phyloP scores from a whole-genome alignment of 495 filamentous ascomycete genomes.

The Hypoxylon fuscum region DNA sequence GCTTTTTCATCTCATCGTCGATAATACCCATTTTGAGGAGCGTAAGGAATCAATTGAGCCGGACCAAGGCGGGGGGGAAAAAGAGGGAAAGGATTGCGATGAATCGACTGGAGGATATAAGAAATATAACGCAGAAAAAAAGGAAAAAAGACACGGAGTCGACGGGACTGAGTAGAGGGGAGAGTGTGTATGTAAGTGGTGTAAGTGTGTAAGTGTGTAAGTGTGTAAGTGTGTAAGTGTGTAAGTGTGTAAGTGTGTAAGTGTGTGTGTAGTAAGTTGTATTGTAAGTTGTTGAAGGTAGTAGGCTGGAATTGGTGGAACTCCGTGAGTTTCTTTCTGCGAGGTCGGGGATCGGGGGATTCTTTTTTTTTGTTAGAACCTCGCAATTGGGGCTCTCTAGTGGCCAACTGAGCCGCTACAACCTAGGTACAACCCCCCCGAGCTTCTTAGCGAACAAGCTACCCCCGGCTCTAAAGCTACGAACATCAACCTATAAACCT shows the following conservation, averaged over 20 bases:
- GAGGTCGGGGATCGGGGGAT: slow-evolving; percentile 37
- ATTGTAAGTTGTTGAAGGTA: background rate
- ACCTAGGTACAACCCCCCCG: background rate
- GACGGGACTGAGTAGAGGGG: slow-evolving; percentile 24
- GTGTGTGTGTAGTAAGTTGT: no score
- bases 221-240: no score
- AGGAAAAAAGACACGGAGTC: slow-evolving; percentile 25
- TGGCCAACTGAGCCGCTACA: slow-evolving; percentile 5
- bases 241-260: no score
- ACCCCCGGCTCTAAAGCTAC: no score
- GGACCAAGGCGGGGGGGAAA: slow-evolving; percentile 46
- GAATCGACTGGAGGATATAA: slow-evolving; percentile 17
- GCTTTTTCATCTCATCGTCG: slow-evolving; percentile 78
- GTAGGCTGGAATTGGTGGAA: slow-evolving; percentile 14
- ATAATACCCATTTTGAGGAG: slow-evolving; percentile 79
- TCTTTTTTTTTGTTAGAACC: slow-evolving; percentile 30
- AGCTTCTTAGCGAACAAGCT: no score
- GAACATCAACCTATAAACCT: no score
- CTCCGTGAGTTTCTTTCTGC: slow-evolving; percentile 11
- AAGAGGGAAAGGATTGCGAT: slow-evolving; percentile 6
- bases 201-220: slow-evolving; percentile 30
- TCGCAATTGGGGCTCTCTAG: slow-evolving; percentile 31
- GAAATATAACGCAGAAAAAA: slow-evolving; percentile 26
- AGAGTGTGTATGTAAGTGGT: slow-evolving; percentile 25
- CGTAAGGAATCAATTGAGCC: slow-evolving; percentile 44